phyloP scores from a whole-genome alignment of 2,329 filamentous ascomycete genomes.

The Domatiomyces globalis region DNA sequence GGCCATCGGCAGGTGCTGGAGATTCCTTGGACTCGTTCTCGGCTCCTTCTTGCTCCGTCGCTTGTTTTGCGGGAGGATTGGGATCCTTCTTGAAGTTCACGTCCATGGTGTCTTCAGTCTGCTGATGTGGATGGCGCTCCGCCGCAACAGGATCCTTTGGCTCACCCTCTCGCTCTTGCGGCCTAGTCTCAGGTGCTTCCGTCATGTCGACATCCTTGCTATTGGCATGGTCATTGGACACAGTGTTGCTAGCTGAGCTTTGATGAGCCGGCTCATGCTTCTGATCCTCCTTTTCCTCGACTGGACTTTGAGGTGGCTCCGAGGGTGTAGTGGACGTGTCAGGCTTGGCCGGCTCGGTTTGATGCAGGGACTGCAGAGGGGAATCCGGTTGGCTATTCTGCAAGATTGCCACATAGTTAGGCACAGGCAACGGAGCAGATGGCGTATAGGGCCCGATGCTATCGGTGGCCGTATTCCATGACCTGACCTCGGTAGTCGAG shows the following conservation, averaged over 20 bases:
- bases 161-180: not conserved
- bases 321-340: conserved; percentile 2
- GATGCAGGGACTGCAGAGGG: not conserved
- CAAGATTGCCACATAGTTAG: not conserved
- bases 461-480: not conserved
- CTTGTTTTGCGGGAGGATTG: not conserved
- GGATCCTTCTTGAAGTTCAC: conserved; percentile 4
- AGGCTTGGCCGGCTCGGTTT: not conserved
- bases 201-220: not conserved
- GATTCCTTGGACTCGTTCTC: not conserved
- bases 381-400: not conserved
- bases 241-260: conserved; percentile 2
- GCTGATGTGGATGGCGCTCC: not conserved
- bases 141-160: not conserved
- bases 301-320: not conserved
- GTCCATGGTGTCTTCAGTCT: conserved; percentile 8
- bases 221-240: not conserved
- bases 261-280: conserved; percentile 4
- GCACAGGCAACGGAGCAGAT: not conserved
- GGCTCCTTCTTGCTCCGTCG: not conserved
- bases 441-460: not conserved
- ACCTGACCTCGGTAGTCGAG: not conserved
- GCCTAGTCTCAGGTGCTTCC: not conserved
- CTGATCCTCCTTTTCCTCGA: not conserved
- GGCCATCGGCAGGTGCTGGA: not conserved